These are phyloP conservation scores for Cucurbita pepo DNA, from an alignment of 306 rosid species.

Conservation along the genomic window DNA sequence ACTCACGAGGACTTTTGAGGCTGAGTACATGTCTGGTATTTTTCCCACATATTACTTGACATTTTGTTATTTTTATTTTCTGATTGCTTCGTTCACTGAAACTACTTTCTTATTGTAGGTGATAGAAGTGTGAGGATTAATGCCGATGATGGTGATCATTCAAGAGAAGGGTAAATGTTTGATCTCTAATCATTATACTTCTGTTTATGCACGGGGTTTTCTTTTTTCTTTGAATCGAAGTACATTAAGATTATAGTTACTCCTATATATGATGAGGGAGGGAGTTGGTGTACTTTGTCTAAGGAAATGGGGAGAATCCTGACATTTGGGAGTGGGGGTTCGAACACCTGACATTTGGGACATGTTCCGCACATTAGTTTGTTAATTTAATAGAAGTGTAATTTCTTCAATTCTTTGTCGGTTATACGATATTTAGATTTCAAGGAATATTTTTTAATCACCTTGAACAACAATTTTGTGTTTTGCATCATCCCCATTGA, in stretches of 20 bases:
- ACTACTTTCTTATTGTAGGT: slow-evolving; percentile 18
- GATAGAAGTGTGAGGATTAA: slow-evolving; percentile 17
- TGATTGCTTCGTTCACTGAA: neutral
- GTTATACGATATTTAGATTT: neutral
- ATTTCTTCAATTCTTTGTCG: neutral
- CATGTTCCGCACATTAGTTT: neutral
- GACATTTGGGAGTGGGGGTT: neutral
- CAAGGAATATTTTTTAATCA: neutral
- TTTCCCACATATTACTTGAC: neutral
- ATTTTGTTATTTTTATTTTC: slow-evolving; percentile 7
- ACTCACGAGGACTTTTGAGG: slow-evolving; percentile 38
- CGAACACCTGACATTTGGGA: neutral
- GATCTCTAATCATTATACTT: neutral
- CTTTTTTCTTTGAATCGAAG: neutral
- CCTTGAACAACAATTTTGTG: neutral
- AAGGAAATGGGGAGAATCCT: neutral
- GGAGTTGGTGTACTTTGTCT: neutral
- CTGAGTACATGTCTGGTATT: slow-evolving; percentile 38
- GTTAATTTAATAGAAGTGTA: neutral
- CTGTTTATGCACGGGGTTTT: neutral
- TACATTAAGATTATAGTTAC: neutral
- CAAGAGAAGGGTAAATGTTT: slow-evolving; percentile 29
- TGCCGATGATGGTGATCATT: slow-evolving; percentile 16
- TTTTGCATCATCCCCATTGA: neutral
- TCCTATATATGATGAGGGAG: neutral